These are phyloP conservation scores for Eremothecium sinecaudum DNA, from an alignment of 1,139 yeast genomes.

Conservation along the genomic window DNA sequence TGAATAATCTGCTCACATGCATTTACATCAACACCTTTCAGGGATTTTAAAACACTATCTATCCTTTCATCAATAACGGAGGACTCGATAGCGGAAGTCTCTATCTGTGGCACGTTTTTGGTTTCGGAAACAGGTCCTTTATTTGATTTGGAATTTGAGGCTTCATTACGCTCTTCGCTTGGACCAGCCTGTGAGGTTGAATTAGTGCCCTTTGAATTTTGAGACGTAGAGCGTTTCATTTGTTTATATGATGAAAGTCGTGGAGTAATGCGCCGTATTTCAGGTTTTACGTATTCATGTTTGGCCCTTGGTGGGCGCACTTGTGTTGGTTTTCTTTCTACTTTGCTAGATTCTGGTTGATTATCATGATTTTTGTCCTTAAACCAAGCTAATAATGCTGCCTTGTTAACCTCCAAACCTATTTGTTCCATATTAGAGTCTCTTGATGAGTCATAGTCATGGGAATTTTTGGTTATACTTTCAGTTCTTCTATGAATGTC, in stretches of 20 bases:
- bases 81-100: neutral
- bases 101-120: neutral
- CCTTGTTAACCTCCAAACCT: slow-evolving; percentile 19
- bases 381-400: slow-evolving; percentile 27
- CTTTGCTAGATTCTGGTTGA: slow-evolving; percentile 4
- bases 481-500: no score
- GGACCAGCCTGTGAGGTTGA: no score
- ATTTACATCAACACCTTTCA: slow-evolving; percentile 36
- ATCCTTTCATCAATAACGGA: slow-evolving; percentile 9
- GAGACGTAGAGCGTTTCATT: slow-evolving; percentile 10
- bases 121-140: no score
- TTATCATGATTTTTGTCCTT: slow-evolving; percentile 8
- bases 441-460: no score
- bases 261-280: slow-evolving; percentile 17
- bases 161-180: no score
- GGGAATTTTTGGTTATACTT: no score
- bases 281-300: slow-evolving; percentile 20
- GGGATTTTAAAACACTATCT: slow-evolving; percentile 14
- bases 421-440: no score
- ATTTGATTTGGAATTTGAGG: no score
- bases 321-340: slow-evolving; percentile 5
- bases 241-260: no score
- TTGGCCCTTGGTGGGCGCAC: slow-evolving; percentile 5
- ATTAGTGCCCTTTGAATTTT: neutral
- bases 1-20: slow-evolving; percentile 38